Conservation (phyloP, 2,329 filamentous ascomycete species). For the Ascochyta pisi region DNA sequence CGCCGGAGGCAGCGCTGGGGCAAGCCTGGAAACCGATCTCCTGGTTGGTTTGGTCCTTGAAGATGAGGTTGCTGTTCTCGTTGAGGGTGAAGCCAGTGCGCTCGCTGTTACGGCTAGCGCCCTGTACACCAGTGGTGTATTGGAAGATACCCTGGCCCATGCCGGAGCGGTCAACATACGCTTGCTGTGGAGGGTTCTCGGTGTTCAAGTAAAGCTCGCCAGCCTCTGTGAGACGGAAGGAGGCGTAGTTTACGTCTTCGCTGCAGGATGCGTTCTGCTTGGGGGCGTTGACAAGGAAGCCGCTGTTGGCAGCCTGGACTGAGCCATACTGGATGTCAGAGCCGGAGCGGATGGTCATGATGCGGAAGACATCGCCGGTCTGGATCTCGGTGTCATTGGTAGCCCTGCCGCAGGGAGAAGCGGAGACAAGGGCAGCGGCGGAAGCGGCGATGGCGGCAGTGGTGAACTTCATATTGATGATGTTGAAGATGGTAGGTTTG, state of each 20-base stretch:
- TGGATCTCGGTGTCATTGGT: constrained; percentile 28
- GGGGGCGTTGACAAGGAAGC: constrained; percentile 54
- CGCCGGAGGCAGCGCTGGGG: constrained; percentile 54
- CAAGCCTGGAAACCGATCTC: constrained; percentile 60
- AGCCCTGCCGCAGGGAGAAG: constrained; percentile 34
- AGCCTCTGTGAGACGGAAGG: constrained; percentile 58
- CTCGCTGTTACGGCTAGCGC: constrained; percentile 54
- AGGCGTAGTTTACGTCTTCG: constrained; percentile 52
- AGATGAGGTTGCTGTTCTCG: constrained; percentile 54
- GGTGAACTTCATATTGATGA: constrained; percentile 43
- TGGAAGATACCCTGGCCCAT: constrained; percentile 64
- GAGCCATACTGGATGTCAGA: constrained; percentile 57
- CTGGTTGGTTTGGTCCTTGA: constrained; percentile 39
- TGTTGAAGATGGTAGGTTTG: constrained; percentile 12
- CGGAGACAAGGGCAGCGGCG: constrained; percentile 31
- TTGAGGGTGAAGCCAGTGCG: constrained; percentile 58
- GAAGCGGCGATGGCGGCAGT: constrained; percentile 29
- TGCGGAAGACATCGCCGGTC: constrained; percentile 52
- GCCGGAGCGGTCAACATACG: constrained; percentile 64
- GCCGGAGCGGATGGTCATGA: constrained; percentile 60
- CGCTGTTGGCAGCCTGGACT: constrained; percentile 55
- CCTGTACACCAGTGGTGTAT: constrained; percentile 58
- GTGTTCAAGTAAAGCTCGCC: constrained; percentile 57
- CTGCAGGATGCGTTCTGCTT: constrained; percentile 59
- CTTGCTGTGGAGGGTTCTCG: constrained; percentile 54